These are phyloP conservation scores for Picochlorum sp. DNA, from an alignment of 139 green algal species.

Conservation along the genomic window DNA sequence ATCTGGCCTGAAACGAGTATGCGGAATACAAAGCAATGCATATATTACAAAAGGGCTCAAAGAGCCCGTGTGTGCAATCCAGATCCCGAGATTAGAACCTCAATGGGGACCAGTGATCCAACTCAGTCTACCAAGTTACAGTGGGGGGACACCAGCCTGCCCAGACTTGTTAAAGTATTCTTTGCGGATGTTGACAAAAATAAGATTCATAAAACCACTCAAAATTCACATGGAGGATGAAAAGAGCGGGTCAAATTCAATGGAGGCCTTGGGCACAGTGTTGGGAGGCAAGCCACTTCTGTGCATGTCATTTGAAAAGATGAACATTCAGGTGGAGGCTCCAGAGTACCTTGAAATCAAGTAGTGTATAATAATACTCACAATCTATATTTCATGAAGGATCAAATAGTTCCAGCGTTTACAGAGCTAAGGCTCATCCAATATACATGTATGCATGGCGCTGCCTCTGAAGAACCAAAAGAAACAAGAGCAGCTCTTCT, in stretches of 20 bases:
- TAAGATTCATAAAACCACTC: slow-evolving; percentile 39
- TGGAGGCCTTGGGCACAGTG: slow-evolving; percentile 52
- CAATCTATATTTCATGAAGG: too few species aligned
- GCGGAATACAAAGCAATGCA: not conserved
- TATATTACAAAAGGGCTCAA: not conserved
- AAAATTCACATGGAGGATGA: slow-evolving; percentile 13
- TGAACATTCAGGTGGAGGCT: slow-evolving; percentile 52
- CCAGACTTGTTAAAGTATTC: slow-evolving; percentile 71
- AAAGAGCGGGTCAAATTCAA: not conserved
- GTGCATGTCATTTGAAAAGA: slow-evolving; percentile 66
- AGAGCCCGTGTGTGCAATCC: slow-evolving; percentile 45
- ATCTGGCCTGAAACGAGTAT: too few species aligned
- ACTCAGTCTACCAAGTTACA: slow-evolving; percentile 16
- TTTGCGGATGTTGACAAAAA: slow-evolving; percentile 55
- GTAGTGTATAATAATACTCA: too few species aligned
- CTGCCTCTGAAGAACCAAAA: too few species aligned
- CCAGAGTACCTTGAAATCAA: slow-evolving; percentile 9
- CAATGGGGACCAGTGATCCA: slow-evolving; percentile 8
- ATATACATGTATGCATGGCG: too few species aligned
- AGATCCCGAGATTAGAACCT: slow-evolving; percentile 35
- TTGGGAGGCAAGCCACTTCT: slow-evolving; percentile 61
- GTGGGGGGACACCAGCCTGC: slow-evolving; percentile 53
- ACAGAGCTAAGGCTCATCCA: too few species aligned
- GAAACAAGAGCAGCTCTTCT: too few species aligned
- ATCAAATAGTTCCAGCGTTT: too few species aligned